phyloP scores from a whole-genome alignment of 345 rosid species.

The Citrus trifoliata region DNA sequence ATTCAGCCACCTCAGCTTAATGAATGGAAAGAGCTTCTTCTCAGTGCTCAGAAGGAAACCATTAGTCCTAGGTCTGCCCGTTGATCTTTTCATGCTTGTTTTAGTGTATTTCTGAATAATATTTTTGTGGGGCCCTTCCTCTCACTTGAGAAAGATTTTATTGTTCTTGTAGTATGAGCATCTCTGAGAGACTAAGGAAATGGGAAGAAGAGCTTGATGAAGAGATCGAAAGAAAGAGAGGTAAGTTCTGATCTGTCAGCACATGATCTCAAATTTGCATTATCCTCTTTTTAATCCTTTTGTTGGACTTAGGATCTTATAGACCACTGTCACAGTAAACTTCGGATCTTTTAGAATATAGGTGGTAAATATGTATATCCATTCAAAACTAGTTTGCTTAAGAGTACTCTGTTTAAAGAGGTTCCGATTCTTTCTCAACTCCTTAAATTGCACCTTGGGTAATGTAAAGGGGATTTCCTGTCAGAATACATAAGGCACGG shows the following conservation, averaged over 20 bases:
- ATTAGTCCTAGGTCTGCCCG: slow-evolving; percentile 50
- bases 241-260: slow-evolving; percentile 24
- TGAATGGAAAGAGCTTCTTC: slow-evolving; percentile 39
- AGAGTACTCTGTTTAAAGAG: neutral
- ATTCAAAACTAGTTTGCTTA: neutral
- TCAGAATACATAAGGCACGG: neutral
- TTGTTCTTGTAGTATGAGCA: slow-evolving; percentile 39
- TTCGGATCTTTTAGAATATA: neutral
- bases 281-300: neutral
- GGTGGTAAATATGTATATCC: neutral
- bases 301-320: slow-evolving; percentile 1
- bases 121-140: neutral
- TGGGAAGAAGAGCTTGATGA: slow-evolving; percentile 91
- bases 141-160: slow-evolving; percentile 12
- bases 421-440: neutral
- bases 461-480: neutral
- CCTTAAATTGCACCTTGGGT: neutral
- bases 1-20: slow-evolving; percentile 44
- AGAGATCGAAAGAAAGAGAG: slow-evolving; percentile 77
- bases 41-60: slow-evolving; percentile 35
- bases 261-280: neutral
- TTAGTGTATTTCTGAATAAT: neutral
- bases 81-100: slow-evolving; percentile 7
- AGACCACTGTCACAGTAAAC: neutral
- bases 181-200: slow-evolving; percentile 59